Evolutionary conservation across 768 basidiomycete species (phyloP).

Genomic region (Pisolithus albus): DNA sequence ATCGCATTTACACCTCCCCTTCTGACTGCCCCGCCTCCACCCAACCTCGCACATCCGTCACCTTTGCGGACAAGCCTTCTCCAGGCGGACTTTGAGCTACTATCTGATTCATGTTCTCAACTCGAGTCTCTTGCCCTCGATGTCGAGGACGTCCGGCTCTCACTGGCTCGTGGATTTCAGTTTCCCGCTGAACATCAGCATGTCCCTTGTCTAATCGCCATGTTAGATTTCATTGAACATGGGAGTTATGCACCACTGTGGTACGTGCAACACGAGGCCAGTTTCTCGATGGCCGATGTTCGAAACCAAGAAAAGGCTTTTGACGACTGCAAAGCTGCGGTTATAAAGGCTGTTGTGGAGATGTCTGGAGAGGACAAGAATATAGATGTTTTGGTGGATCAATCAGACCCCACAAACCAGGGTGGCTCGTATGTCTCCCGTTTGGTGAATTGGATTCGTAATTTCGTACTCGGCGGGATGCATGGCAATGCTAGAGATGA

Average conservation of each 20-base stretch:
- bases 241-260: slow-evolving; percentile 65
- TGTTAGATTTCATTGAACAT: slow-evolving; percentile 69
- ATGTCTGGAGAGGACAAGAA: slow-evolving; percentile 78
- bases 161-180: slow-evolving; percentile 58
- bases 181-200: slow-evolving; percentile 52
- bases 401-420: slow-evolving; percentile 44
- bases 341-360: slow-evolving; percentile 82
- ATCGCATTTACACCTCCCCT: slow-evolving; percentile 55
- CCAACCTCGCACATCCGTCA: slow-evolving; percentile 35
- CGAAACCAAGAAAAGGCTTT: slow-evolving; percentile 68
- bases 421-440: slow-evolving; percentile 67
- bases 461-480: slow-evolving; percentile 37
- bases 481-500: slow-evolving; percentile 51
- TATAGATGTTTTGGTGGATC: slow-evolving; percentile 71
- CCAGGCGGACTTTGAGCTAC: slow-evolving; percentile 60
- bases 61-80: slow-evolving; percentile 42
- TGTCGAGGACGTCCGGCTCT: slow-evolving; percentile 66
- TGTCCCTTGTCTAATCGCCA: slow-evolving; percentile 50
- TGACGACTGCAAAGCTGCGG: slow-evolving; percentile 75
- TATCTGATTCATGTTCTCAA: slow-evolving; percentile 69
- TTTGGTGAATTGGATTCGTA: slow-evolving; percentile 72
- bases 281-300: slow-evolving; percentile 34
- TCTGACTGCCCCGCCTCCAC: slow-evolving; percentile 28
- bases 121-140: slow-evolving; percentile 76
- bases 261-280: slow-evolving; percentile 34